Evolutionary conservation across 257 asterid species (phyloP).

Genomic region (Nicotiana sylvestris): DNA sequence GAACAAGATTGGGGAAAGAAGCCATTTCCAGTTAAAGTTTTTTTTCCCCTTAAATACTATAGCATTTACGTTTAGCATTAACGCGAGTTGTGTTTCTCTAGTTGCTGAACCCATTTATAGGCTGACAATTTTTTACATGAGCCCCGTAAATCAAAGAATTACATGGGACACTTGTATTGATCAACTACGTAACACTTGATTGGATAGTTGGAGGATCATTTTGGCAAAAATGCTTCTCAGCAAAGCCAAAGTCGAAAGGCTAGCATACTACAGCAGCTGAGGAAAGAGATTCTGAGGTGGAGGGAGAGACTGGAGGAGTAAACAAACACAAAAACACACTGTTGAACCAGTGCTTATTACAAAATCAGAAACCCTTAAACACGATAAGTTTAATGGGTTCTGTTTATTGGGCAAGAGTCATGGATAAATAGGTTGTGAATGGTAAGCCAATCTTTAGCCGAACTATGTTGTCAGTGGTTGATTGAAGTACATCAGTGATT

Average conservation of each 20-base stretch:
- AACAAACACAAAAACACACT: neutral
- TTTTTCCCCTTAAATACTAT: neutral
- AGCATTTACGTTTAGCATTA: neutral
- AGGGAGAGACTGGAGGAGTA: neutral
- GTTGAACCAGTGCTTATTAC: neutral
- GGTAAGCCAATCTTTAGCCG: neutral
- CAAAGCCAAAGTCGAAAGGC: neutral
- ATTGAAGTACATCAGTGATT: neutral
- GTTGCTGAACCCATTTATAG: neutral
- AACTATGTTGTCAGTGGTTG: neutral
- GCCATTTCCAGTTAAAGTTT: neutral
- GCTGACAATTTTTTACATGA: neutral
- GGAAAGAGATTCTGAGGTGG: neutral
- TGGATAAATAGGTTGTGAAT: neutral
- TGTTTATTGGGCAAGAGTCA: neutral
- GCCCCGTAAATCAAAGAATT: neutral
- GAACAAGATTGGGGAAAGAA: neutral
- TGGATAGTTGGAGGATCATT: neutral
- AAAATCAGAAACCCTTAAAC: neutral
- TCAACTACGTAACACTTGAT: neutral
- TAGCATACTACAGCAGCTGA: neutral
- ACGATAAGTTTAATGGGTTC: neutral
- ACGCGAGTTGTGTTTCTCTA: neutral
- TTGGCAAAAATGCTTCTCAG: neutral
- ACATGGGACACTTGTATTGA: neutral